These are phyloP conservation scores for Lupinus albus DNA, from an alignment of 306 rosid species.

Conservation along the genomic window DNA sequence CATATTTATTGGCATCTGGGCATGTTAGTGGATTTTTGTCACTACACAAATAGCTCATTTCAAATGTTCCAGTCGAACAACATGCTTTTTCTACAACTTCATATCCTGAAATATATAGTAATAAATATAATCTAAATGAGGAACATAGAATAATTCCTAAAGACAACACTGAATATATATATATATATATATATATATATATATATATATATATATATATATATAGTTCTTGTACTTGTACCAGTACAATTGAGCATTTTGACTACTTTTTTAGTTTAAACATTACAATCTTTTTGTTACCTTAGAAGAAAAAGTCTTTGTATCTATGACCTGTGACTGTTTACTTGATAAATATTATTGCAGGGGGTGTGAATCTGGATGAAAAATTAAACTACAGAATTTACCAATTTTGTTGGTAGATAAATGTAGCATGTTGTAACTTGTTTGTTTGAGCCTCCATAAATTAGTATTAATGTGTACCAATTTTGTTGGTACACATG, in stretches of 20 bases:
- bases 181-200: no score
- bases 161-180: not conserved
- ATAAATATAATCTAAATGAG: not conserved
- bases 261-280: no score
- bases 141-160: no score
- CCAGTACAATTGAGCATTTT: no score
- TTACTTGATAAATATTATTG: no score
- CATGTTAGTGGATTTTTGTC: slow-evolving; percentile 47
- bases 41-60: slow-evolving; percentile 50
- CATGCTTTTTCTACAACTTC: slow-evolving; percentile 45
- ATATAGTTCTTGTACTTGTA: no score
- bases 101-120: slow-evolving; percentile 32
- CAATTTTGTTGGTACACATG: not conserved
- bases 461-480: slow-evolving; percentile 34
- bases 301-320: not conserved
- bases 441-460: not conserved
- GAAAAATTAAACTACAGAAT: not conserved
- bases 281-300: no score
- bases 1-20: slow-evolving; percentile 42
- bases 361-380: not conserved
- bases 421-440: not conserved
- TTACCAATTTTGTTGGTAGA: not conserved
- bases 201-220: no score
- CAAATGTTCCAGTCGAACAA: slow-evolving; percentile 50
- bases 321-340: no score